Base-by-base conservation (phyloP, 139 green algal genomes). In the Chlorella sp. region DNA sequence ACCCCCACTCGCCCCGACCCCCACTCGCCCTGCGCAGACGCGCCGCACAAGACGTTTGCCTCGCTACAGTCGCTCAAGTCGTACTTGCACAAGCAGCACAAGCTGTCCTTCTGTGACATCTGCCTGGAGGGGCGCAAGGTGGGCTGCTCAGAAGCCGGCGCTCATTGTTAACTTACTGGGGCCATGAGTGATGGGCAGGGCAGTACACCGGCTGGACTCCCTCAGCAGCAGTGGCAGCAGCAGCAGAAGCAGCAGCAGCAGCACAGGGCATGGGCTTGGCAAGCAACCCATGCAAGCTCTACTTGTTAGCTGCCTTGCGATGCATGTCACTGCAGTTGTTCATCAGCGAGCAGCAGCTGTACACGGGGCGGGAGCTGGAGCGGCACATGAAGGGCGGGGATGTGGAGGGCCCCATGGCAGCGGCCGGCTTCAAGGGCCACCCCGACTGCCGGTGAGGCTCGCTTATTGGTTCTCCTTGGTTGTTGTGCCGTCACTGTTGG, bases 51-150 rank as follows among this genome's bases (percentile, higher is more conserved):
- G 5, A 81, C 80, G n/a, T 97, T 96, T 75, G 86, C 32, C 56
- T 89, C 67, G 15, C 73, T 96, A 12, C 87, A 86, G 16, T 82
- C 85, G 1, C 89, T 99, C 34, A 95, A 96, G 86, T 72, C 79
- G 26, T 88, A 96, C 60, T 73, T 99, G 32, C 57, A 88, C 38
- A 75, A 78, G 28, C 74, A 88, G 16, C 85, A 92, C 81, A 91
- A 94, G 64, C 88, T 94, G 51, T 86, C 92, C 57, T 97, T 99
- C 81, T 99, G 97, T 83, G 90, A 96, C 76, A 90, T 99, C 39
- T 99, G 97, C 89, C 76, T 98, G 36, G 94, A 94, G 71, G 87
- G 92, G 23, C 88, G 96, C 63, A 98, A 98, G 94, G 94, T 96
- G 81, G 1, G n/a, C n/a, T n/a, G n/a, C n/a, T n/a, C n/a, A n/a